Conservation (phyloP, 371 early-diverging fungal species). For the Encephalitozoon romaleae region DNA sequence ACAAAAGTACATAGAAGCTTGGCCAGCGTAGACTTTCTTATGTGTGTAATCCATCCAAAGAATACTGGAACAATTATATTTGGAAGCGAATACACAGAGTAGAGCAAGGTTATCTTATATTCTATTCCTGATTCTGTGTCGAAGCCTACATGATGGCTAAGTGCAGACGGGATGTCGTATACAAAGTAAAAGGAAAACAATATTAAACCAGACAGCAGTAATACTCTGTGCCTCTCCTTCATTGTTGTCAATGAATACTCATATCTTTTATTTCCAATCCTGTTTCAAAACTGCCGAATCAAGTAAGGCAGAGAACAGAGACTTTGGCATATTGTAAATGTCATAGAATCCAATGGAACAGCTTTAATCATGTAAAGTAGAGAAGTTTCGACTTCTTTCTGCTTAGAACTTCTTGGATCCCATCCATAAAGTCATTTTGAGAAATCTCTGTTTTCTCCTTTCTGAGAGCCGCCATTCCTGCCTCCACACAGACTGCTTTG, state of each 20-base stretch:
- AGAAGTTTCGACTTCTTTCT: slow-evolving; percentile 80
- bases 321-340: background rate
- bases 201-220: slow-evolving; percentile 60
- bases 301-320: background rate
- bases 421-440: slow-evolving; percentile 98
- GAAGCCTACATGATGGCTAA: slow-evolving; percentile 64
- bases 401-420: slow-evolving; percentile 96
- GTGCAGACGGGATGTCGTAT: slow-evolving; percentile 66
- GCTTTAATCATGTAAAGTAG: slow-evolving; percentile 62
- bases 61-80: slow-evolving; percentile 68
- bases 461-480: slow-evolving; percentile 94
- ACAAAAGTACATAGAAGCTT: slow-evolving; percentile 63
- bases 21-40: slow-evolving; percentile 57
- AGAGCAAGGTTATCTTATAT: slow-evolving; percentile 65
- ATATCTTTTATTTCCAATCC: background rate
- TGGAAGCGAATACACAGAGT: slow-evolving; percentile 66
- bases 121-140: slow-evolving; percentile 49
- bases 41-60: slow-evolving; percentile 63
- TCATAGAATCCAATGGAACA: background rate
- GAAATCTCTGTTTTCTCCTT: slow-evolving; percentile 74
- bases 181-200: slow-evolving; percentile 65
- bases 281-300: background rate
- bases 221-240: slow-evolving; percentile 56
- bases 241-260: slow-evolving; percentile 3
- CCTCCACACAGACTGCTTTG: slow-evolving; percentile 97